Percentiles rank a stretch among this genome's conserved stretches.
Evolutionary conservation across 331 rosid genomes (phyloP).

Genomic region (Pyracantha coccinea): DNA sequence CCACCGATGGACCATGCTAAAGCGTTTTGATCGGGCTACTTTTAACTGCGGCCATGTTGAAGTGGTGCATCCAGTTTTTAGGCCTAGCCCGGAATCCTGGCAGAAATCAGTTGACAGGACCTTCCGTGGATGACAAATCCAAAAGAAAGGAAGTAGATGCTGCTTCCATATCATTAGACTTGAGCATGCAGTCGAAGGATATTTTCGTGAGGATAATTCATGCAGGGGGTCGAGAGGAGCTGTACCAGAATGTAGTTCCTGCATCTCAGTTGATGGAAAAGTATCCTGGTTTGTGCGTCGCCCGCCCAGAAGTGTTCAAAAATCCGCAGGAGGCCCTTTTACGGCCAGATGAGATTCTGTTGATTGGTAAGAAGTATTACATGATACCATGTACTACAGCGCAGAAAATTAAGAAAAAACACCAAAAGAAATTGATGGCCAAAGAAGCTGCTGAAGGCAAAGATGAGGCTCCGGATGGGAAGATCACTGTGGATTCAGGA

Average conservation of each 20-base stretch:
- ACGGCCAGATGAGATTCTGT: constrained; percentile 38
- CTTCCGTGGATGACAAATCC: background rate
- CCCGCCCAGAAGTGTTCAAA: constrained; percentile 50
- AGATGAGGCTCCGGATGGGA: constrained; percentile 15
- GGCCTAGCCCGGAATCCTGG: constrained; percentile 22
- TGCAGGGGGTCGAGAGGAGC: constrained; percentile 52
- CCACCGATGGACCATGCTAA: constrained; percentile 19
- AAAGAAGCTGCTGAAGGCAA: constrained; percentile 13
- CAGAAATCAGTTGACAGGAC: background rate
- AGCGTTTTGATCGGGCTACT: background rate
- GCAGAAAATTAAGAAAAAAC: constrained; percentile 44
- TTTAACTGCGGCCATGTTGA: constrained; percentile 33
- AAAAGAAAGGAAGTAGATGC: constrained; percentile 14
- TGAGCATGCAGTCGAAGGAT: constrained; percentile 20
- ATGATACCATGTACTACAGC: constrained; percentile 34
- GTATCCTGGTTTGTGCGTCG: constrained; percentile 58
- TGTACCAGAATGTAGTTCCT: constrained; percentile 30
- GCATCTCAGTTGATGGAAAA: constrained; percentile 47
- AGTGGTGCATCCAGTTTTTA: constrained; percentile 22
- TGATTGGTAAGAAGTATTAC: constrained; percentile 55
- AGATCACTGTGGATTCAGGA: constrained; percentile 14
- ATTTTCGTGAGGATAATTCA: constrained; percentile 55
- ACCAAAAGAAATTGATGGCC: constrained; percentile 14
- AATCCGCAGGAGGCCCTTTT: constrained; percentile 45
- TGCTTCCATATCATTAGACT: constrained; percentile 14